These are phyloP conservation scores for Neoarthrinium moseri DNA, from an alignment of 2,329 filamentous ascomycete species.

Conservation along the genomic window DNA sequence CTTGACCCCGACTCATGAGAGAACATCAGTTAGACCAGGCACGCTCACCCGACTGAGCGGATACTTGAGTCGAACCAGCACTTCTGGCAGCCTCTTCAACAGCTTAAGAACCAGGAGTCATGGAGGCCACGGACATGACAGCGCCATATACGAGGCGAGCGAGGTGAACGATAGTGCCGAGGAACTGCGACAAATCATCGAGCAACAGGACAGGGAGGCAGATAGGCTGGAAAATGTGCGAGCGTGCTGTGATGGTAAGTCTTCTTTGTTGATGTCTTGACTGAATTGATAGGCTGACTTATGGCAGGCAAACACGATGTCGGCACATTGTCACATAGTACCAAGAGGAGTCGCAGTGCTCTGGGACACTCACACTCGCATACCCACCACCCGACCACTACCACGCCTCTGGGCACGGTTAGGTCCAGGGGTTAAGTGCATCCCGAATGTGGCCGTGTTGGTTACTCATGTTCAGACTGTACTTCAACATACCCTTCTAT, in stretches of 20 bases:
- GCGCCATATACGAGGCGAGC: constrained; percentile 55
- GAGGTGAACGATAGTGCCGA: constrained; percentile 76
- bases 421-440: constrained; percentile 27
- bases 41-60: constrained; percentile 60
- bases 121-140: constrained; percentile 30
- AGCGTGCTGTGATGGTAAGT: constrained; percentile 94
- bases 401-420: constrained; percentile 33
- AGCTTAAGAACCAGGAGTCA: constrained; percentile 52
- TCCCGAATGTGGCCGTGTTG: not conserved
- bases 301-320: constrained; percentile 71
- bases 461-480: not conserved
- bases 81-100: constrained; percentile 47
- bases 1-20: constrained; percentile 49
- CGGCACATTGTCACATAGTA: constrained; percentile 50
- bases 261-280: not conserved
- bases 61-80: constrained; percentile 52
- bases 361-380: constrained; percentile 32
- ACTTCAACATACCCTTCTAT: not conserved
- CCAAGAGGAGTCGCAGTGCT: constrained; percentile 41
- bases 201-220: constrained; percentile 72
- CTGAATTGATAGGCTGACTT: constrained; percentile 16
- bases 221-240: constrained; percentile 91
- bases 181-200: constrained; percentile 77
- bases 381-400: constrained; percentile 34
- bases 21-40: constrained; percentile 33